These are phyloP conservation scores for Glarea lozoyensis DNA, from an alignment of 495 filamentous ascomycete species.

Conservation along the genomic window DNA sequence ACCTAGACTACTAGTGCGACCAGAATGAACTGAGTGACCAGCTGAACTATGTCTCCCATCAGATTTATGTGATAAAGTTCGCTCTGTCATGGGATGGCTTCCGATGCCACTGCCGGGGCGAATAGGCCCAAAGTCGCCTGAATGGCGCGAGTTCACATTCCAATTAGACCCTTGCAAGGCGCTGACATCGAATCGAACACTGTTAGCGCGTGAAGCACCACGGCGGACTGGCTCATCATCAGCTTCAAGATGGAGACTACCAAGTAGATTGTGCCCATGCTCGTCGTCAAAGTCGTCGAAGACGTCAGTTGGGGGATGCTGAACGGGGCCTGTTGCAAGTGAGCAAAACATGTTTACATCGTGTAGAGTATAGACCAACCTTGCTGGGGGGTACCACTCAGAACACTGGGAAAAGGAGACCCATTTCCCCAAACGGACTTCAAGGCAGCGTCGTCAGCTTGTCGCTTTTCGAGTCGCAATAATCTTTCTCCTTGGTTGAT, in stretches of 20 bases:
- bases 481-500: conserved; percentile 75
- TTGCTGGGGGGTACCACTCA: conserved; percentile 72
- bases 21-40: conserved; percentile 70
- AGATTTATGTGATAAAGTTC: conserved; percentile 87
- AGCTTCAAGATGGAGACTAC: conserved; percentile 68
- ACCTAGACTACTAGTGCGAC: conserved; percentile 74
- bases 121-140: conserved; percentile 66
- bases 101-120: conserved; percentile 76
- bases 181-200: conserved; percentile 97
- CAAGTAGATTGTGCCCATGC: conserved; percentile 58
- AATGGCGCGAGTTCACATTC: conserved; percentile 70
- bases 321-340: conserved; percentile 51
- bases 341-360: conserved; percentile 20
- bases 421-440: conserved; percentile 86
- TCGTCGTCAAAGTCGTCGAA: conserved; percentile 83
- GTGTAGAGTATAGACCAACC: conserved; percentile 40
- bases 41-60: conserved; percentile 93
- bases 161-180: conserved; percentile 81
- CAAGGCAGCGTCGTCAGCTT: conserved; percentile 69
- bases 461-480: conserved; percentile 67
- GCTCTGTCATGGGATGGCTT: conserved; percentile 65
- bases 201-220: conserved; percentile 89
- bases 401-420: conserved; percentile 71
- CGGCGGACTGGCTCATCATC: conserved; percentile 83
- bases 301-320: conserved; percentile 63